A percentile compares a stretch with the other conserved stretches of the same genome.
Conservation (phyloP, 2,329 filamentous ascomycete genomes). For the Talaromyces sp. region DNA sequence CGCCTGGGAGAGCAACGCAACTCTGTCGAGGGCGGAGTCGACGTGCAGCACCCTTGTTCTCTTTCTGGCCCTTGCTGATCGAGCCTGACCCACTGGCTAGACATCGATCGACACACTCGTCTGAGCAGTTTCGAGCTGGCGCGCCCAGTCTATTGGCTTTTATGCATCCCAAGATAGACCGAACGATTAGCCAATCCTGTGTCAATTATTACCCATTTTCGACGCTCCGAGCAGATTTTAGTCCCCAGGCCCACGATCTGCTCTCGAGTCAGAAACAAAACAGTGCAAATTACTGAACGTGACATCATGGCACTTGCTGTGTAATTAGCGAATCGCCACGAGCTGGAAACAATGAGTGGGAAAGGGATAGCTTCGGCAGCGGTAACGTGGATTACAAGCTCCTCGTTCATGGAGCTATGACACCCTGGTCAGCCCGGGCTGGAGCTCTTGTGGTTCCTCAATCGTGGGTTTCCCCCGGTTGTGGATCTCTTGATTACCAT, state of each 20-base stretch:
- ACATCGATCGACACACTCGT: neutral
- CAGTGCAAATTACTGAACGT: neutral
- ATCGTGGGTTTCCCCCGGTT: neutral
- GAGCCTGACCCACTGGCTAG: neutral
- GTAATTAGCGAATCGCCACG: neutral
- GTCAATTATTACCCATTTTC: neutral
- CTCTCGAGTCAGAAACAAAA: neutral
- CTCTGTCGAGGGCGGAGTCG: neutral
- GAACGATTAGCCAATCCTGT: neutral
- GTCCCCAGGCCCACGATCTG: neutral
- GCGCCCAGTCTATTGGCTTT: neutral
- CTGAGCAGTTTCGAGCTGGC: neutral
- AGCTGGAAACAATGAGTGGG: neutral
- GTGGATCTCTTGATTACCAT: slow-evolving; percentile 1
- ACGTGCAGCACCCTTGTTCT: neutral
- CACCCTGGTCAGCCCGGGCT: neutral
- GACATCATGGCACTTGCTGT: neutral
- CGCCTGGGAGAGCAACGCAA: neutral
- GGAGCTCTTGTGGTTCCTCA: slow-evolving; percentile 1
- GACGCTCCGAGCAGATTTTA: neutral
- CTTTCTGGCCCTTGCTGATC: neutral
- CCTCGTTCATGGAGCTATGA: neutral
- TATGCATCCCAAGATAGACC: neutral
- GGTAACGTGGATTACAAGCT: neutral
- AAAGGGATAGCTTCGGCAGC: neutral